Base-by-base conservation (phyloP, 1,139 yeast genomes). In the Saccharomyces hybrid region DNA sequence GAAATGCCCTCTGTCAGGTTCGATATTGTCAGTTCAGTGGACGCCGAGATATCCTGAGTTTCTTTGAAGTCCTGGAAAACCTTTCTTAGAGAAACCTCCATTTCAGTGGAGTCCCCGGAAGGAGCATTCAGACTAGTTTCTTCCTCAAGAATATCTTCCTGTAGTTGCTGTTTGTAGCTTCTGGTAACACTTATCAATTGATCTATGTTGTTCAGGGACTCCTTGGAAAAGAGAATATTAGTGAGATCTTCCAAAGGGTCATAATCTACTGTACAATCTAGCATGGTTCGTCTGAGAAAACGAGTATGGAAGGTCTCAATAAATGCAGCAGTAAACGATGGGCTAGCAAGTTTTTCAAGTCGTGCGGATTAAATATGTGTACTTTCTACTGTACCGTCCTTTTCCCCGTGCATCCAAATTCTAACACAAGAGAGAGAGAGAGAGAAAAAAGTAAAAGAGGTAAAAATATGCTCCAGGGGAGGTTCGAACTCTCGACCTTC, bases 1-100 rank as follows among this genome's bases (percentile, higher is more conserved):
- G 88, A 87, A 56, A 95, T 90, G 50, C 85, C 86, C 5, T 81
- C 75, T 0, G 97, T 91, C 80, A 89, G 86, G 11, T 70, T 71
- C 8, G 83, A 75, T 53, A 91, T 89, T 2, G 84, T 78, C 5
- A 71, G 63, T 57, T 87, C 91, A 0, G 96, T 86, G 6, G 74
- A 67, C 1, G 70, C 65, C 0, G 90, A 82, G 47, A 83, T 71
- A 2, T 64, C 61, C 52, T 76, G 74, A 19, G 88, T 80, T n/a
- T 65, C 65, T 8, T 68, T 65, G 38, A 82, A 72, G 56, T 77
- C 76, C 2, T 59, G 52, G 28, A 75, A 73, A 16, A 79, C 62
- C 13, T 61, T 58, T 8, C 62, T 68, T 6, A 72, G 25, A 6
- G 49, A 16, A 11, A 23, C n/a, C 29, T 34, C 48, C 3, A 50